These are phyloP conservation scores for Cadophora luteo-olivacea DNA, from an alignment of 2,329 filamentous ascomycete species.

Conservation along the genomic window DNA sequence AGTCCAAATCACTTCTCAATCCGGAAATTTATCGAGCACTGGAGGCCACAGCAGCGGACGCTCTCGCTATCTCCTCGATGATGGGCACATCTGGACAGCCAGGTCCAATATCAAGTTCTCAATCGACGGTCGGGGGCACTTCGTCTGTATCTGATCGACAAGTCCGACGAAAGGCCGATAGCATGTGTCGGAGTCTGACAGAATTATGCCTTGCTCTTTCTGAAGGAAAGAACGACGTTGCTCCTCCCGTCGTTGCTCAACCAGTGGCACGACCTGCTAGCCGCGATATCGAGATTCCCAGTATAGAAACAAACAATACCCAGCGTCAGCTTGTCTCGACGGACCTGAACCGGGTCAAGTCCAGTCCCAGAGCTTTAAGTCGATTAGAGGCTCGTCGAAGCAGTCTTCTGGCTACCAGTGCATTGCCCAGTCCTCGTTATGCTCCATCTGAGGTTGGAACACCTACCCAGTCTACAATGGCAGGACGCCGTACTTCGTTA, in stretches of 20 bases:
- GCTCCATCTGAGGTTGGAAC: conserved; percentile 42
- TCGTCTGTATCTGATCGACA: conserved; percentile 75
- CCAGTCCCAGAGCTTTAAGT: conserved; percentile 44
- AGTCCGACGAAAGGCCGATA: conserved; percentile 87
- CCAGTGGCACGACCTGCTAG: conserved; percentile 30
- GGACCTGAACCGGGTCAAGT: conserved; percentile 38
- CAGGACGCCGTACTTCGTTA: conserved; percentile 61
- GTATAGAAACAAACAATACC: conserved; percentile 32
- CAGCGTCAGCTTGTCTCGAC: conserved; percentile 32
- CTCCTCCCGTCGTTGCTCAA: conserved; percentile 22
- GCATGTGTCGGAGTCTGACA: conserved; percentile 89
- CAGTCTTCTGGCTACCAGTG: conserved; percentile 42
- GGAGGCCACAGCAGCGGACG: conserved; percentile 82
- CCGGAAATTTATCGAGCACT: conserved; percentile 78
- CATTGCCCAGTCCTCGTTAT: conserved; percentile 42
- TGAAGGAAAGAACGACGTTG: conserved; percentile 55
- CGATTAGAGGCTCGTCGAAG: conserved; percentile 45
- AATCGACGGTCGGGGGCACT: conserved; percentile 50
- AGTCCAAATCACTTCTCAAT: conserved; percentile 74
- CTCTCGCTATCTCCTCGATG: conserved; percentile 77
- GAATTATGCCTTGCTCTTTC: conserved; percentile 88
- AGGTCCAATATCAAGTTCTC: conserved; percentile 68
- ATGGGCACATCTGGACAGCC: conserved; percentile 76
- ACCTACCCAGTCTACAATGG: conserved; percentile 57
- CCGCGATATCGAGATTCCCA: conserved; percentile 33